Evolutionary conservation across 441 rosid species (phyloP).

Genomic region (Metrosideros polymorpha): DNA sequence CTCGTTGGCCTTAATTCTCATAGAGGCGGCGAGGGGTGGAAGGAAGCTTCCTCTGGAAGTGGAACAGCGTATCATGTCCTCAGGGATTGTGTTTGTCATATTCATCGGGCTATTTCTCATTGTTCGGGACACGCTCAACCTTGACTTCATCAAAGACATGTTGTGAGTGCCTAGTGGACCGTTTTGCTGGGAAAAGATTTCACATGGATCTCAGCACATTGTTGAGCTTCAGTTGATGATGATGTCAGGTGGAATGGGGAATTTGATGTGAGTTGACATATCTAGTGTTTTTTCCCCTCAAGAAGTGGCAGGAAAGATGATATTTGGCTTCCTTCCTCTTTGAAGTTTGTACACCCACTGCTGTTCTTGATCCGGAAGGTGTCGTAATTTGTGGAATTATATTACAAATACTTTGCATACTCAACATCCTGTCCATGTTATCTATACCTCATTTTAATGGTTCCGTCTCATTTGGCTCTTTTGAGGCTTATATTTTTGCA

Average conservation of each 20-base stretch:
- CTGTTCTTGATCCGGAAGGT: not conserved
- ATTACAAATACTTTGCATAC: not conserved
- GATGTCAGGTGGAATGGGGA: not conserved
- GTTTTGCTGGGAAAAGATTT: not conserved
- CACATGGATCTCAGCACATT: not conserved
- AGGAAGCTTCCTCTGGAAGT: conserved; percentile 81
- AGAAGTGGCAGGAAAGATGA: not conserved
- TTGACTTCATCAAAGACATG: conserved; percentile 76
- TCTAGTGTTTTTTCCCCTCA: not conserved
- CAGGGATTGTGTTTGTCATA: conserved; percentile 75
- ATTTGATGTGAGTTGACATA: not conserved
- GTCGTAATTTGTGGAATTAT: not conserved
- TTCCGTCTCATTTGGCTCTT: not conserved
- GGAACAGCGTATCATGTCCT: conserved; percentile 87
- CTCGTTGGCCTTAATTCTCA: conserved; percentile 63
- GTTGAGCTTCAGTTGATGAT: not conserved
- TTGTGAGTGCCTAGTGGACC: conserved; percentile 25
- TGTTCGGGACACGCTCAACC: conserved; percentile 77
- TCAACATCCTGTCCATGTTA: not conserved
- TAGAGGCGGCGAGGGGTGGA: conserved; percentile 85
- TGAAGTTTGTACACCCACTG: not conserved
- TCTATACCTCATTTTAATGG: not conserved
- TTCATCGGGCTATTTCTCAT: conserved; percentile 75
- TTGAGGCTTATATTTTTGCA: not conserved
- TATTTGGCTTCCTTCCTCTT: not conserved